Base-by-base conservation (phyloP, 352 stramenopile species). In the Thraustochytrium striatum region DNA sequence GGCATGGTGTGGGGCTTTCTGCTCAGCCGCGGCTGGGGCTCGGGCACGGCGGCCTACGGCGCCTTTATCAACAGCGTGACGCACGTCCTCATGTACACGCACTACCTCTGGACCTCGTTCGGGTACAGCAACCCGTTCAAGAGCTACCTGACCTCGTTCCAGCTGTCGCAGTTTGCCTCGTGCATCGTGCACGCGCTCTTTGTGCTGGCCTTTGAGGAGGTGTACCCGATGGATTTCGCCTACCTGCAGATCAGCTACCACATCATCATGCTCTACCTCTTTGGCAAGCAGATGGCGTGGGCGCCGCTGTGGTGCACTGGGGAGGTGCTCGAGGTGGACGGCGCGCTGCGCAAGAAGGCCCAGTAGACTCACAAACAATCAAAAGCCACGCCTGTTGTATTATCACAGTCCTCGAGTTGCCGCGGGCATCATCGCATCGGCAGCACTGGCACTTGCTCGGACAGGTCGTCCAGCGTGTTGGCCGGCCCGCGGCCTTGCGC, bases 201-300 rank as follows among this genome's bases (percentile, higher is more conserved):
- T 3, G 75, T 79, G 32, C 30, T 69, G 41, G 19, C 25, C 0
- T 79, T 69, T 25, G 65, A 78, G 55, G 3, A 25, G 28, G 19
- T 84, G 19, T 19, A 78, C 16, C 57, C n/a, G 19, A 30, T 70
- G 13, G 35, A 57, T 44, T 39, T 69, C 21, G 44, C 57, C 33
- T 72, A 61, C 61, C 52, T 84, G 11, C 72, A 84, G 50, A 36
- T 84, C 72, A 41, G 58, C 58, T 84, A 84, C 57, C 80, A 84
- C 62, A 72, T 79, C 68, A 80, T 78, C n/a, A 84, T 84, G 80
- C n/a, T 84, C 72, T 81, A 78, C 62, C 61, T 84, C n/a, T 84
- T 84, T 43, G 69, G 81, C 83, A 36, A 35, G 30, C n/a, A 85
- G 53, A 35, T 57, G 39, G 16, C 30, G 47, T 82, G 81, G 84